Base-by-base conservation (phyloP, 129 eudicot species). In the Pseudognaphalium luteoalbum region DNA sequence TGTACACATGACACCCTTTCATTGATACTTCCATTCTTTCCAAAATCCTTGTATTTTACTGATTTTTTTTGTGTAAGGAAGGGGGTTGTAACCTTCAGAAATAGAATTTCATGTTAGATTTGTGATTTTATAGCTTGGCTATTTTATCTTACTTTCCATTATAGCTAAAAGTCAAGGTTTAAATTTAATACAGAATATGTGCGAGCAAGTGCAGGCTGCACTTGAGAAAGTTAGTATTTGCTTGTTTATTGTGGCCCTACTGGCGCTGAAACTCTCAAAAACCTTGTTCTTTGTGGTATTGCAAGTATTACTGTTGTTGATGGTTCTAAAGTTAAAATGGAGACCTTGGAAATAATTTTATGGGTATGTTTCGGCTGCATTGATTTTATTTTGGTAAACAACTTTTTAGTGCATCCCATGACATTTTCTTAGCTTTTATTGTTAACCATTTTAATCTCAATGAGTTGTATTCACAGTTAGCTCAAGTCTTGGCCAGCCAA, bases 141-240 rank as follows among this genome's bases (percentile, higher is more conserved):
- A 33, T 22, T 50, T 65, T 21, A 61, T 37, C 42, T 16, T 37
- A 20, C 58, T 56, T 68, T 42, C 16, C 28, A 52, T 14, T 73
- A 7, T 52, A 68, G 21, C 47, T 65, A 9, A 58, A 56, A 25
- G 29, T 33, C 47, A 9, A 62, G 22, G 5, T n/a, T 30, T 12
- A 28, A 65, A 29, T 63, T 15, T n/a, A n/a, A 66, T 80, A 85
- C 86, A 93, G 98, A 86, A 94, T 94, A 22, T 94, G 98, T 97
- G 98, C 74, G 98, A 94, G 80, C 98, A 91, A 83, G 98, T 97
- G 75, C 98, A 94, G 76, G 82, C 93, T 82, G 97, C 97, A 10
- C 87, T 94, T 47, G 98, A 91, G 81, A 94, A 91, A 85, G 90
- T 96, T 30, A 94, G 98, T 86, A 82, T 94, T 22, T 94, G 98